These are phyloP conservation scores for Cutaneotrichosporon sp. DNA, from an alignment of 1,284 basidiomycete genomes.

Conservation along the genomic window DNA sequence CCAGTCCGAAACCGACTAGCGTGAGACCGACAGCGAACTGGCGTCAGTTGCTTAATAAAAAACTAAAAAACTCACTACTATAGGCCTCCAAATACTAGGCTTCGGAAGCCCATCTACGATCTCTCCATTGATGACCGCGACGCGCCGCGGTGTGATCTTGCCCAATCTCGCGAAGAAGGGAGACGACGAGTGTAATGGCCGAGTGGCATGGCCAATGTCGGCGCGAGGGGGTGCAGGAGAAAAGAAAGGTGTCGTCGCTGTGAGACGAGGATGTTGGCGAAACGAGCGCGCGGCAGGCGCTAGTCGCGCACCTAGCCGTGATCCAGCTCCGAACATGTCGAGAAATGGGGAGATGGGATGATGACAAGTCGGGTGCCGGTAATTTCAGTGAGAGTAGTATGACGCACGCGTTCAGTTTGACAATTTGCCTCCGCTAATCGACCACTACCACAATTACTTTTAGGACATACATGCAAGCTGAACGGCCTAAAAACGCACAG, in stretches of 20 bases:
- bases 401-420: background rate
- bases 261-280: slow-evolving; percentile 15
- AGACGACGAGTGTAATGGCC: background rate
- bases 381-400: background rate
- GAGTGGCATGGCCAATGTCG: background rate
- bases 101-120: slow-evolving; percentile 14
- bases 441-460: no score
- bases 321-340: background rate
- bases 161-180: slow-evolving; percentile 16
- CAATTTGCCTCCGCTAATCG: background rate
- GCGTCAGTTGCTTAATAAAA: background rate
- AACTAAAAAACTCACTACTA: slow-evolving; percentile 50
- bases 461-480: no score
- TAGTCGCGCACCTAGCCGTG: background rate
- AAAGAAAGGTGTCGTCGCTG: background rate
- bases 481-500: background rate
- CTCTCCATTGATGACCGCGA: slow-evolving; percentile 16
- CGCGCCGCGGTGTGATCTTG: slow-evolving; percentile 17
- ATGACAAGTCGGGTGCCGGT: slow-evolving; percentile 15
- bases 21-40: slow-evolving; percentile 47
- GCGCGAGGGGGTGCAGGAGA: background rate
- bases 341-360: slow-evolving; percentile 29
- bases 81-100: slow-evolving; percentile 34
- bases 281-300: slow-evolving; percentile 14
- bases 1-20: slow-evolving; percentile 36